Percentiles rank a stretch among this genome's conserved stretches.
Conservation (phyloP, 257 asterid genomes). For the Jacaranda mimosifolia region DNA sequence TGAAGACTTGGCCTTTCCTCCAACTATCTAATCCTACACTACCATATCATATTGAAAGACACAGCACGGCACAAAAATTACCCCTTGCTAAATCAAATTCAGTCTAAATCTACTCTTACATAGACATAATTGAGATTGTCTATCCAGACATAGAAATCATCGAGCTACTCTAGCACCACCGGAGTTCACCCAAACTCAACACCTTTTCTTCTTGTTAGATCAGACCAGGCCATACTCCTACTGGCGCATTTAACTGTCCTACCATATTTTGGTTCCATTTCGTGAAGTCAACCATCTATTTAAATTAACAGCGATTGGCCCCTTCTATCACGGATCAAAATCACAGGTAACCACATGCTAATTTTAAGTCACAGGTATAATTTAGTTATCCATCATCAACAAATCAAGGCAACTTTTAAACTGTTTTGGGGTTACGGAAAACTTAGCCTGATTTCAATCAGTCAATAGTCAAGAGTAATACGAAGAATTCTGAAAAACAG, state of each 20-base stretch:
- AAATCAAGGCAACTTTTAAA: conserved; percentile 15
- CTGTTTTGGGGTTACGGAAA: conserved; percentile 2
- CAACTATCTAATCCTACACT: background rate
- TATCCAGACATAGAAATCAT: background rate
- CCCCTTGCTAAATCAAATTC: background rate
- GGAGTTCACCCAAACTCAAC: background rate
- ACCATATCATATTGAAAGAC: background rate
- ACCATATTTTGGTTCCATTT: background rate
- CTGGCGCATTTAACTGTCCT: background rate
- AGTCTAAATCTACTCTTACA: conserved; percentile 18
- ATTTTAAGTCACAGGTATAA: background rate
- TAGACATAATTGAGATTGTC: background rate
- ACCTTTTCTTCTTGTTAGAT: background rate
- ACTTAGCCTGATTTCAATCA: background rate
- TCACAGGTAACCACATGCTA: conserved; percentile 4
- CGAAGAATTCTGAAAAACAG: background rate
- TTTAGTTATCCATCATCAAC: background rate
- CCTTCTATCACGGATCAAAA: conserved; percentile 17
- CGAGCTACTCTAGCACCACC: background rate
- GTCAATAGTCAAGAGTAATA: background rate
- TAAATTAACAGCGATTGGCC: conserved; percentile 17
- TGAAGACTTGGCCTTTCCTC: background rate
- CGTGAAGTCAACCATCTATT: background rate
- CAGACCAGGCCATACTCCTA: background rate
- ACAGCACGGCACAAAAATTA: background rate